Percentiles rank a stretch among this genome's conserved stretches.
Conservation (phyloP, 768 basidiomycete genomes). For the Myochromella boudieri region DNA sequence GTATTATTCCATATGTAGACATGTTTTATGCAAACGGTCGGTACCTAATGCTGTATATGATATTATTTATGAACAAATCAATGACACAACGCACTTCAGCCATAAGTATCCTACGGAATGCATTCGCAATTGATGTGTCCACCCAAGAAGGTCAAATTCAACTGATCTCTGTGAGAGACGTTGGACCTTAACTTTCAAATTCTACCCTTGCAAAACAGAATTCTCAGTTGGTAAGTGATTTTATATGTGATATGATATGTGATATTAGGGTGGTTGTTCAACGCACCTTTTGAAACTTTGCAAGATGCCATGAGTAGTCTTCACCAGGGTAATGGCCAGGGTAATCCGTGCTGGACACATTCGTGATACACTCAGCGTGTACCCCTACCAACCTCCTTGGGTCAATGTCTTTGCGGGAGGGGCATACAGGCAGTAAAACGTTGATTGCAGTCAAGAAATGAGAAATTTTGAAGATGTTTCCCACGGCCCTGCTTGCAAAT, state of each 20-base stretch:
- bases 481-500: no score
- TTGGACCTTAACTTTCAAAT: constrained; percentile 69
- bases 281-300: constrained; percentile 74
- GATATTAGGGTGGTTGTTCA: no score
- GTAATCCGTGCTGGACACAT: constrained; percentile 88
- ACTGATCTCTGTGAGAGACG: constrained; percentile 80
- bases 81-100: constrained; percentile 72
- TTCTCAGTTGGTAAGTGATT: no score
- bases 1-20: no score
- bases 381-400: constrained; percentile 62
- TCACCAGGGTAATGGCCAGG: constrained; percentile 88
- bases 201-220: constrained; percentile 50
- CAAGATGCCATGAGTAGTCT: constrained; percentile 82
- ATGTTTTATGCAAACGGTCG: no score
- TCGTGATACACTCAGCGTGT: constrained; percentile 65
- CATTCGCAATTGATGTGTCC: constrained; percentile 95
- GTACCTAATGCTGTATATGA: no score
- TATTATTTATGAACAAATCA: no score
- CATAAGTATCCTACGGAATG: constrained; percentile 87
- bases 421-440: no score
- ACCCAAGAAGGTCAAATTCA: constrained; percentile 97
- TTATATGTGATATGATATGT: no score
- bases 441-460: no score
- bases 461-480: no score
- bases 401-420: constrained; percentile 20